Evolutionary conservation across 805 yeast species (phyloP).

Genomic region (Clavispora asparagi): DNA sequence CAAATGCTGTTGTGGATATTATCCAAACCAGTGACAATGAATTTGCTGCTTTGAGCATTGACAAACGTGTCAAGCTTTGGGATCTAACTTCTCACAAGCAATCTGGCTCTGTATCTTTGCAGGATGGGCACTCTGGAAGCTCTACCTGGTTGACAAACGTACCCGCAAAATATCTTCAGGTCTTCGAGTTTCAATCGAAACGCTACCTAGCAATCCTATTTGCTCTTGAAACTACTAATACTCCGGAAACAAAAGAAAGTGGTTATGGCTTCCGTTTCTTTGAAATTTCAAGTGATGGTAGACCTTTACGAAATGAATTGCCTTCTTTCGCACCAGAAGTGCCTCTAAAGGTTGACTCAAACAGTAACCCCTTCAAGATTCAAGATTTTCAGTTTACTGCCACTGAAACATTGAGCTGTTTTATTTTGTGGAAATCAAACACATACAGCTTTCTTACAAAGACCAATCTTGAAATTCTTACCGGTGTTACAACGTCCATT

Average conservation of each 20-base stretch:
- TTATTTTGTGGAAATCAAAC: conserved; percentile 61
- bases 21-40: conserved; percentile 30
- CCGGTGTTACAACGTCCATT: conserved; percentile 1
- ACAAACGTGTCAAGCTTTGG: conserved; percentile 58
- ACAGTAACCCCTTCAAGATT: conserved; percentile 3
- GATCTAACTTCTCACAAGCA: conserved; percentile 36
- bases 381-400: conserved; percentile 11
- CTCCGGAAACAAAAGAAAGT: conserved; percentile 3
- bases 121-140: conserved; percentile 4
- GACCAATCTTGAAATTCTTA: conserved; percentile 3
- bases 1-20: conserved; percentile 40
- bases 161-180: conserved; percentile 27
- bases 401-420: conserved; percentile 15
- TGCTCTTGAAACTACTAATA: neutral
- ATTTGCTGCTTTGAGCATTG: conserved; percentile 49
- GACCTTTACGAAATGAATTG: conserved; percentile 8
- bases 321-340: conserved; percentile 18
- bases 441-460: conserved; percentile 21
- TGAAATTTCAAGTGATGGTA: conserved; percentile 12
- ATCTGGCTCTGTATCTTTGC: conserved; percentile 12
- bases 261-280: conserved; percentile 21
- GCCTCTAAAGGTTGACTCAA: conserved; percentile 4
- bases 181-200: neutral
- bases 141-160: conserved; percentile 23
- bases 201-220: neutral